Base-by-base conservation (phyloP, 2,329 filamentous ascomycete species). In the Fusarium torreyae region DNA sequence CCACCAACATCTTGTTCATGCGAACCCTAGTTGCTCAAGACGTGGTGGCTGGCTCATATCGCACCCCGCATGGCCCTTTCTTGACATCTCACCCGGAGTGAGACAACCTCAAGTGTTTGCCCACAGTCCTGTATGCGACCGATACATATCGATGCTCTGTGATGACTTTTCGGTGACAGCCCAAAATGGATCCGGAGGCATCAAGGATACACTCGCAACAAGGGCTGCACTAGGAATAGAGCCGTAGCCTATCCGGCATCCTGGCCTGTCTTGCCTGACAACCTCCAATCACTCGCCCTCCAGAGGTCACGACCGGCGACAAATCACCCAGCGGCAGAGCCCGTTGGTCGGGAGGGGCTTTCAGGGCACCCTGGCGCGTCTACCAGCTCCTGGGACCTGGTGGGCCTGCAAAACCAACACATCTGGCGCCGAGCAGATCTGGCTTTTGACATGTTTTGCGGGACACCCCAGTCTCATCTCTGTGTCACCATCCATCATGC, bases 171-270 rank as follows among this genome's bases (percentile, higher is more conserved):
- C 56, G 56, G 57, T 49, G 60, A 62, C 61, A 53, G 54, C 66
- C 64, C 34, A 51, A 66, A 63, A 56, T 57, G 66, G 48, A 67
- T 57, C 51, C 56, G 57, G 61, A 63, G 57, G 31, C 36, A 54
- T 58, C 50, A 67, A 63, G 65, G 71, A 64, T 74, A 17, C 53
- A 57, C 60, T 79, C 77, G 77, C 78, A 80, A 80, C 75, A 65
- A 63, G 73, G 70, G 66, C 78, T 78, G 53, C 55, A 77, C 74
- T 77, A 72, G 77, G 78, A 70, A 77, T 77, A 70, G 70, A 58
- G 55, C 55, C 65, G 51, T 63, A 56, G 43, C 48, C 50, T 63
- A 67, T 57, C 57, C 66, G 55, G 44, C 61, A 69, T 57, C 71
- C 71, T 64, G 49, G 54, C 60, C 53, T 65, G 44, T 44, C 63